Evolutionary conservation across 2,329 filamentous ascomycete species (phyloP), one percentile per base, ranked within the genome.

Genomic region (Alternaria infectoria): DNA sequence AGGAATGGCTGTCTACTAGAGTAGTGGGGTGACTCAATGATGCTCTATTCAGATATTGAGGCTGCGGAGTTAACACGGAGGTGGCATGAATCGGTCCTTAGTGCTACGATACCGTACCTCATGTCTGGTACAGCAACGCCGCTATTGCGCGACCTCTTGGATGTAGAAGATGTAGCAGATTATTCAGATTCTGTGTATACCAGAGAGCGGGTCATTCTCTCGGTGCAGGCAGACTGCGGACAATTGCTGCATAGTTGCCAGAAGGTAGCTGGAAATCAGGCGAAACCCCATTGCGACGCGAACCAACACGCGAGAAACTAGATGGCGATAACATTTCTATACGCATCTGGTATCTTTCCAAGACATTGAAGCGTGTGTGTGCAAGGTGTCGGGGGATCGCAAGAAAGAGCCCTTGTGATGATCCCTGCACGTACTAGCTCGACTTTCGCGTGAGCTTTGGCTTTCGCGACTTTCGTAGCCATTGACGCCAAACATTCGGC

Each of bases 401-500:
- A 40, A 52, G 49, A 59, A 62, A 54, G 56, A 21, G 54, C 25
- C 44, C 56, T 55, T 59, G 60, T 44, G 50, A 49, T 59, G 60
- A 62, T 62, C 60, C 60, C 60, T 62, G 60, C 60, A 62, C 52
- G 61, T 62, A 57, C 55, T 55, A 62, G 60, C 59, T 54, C 43
- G 54, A 54, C 67, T 67, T 62, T 64, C 60, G 62, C 64, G 69
- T 69, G 68, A 69, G 59, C 57, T 61, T 57, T 61, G 63, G 60
- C 49, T 61, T 61, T 61, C 64, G 65, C 67, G 64, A 68, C 66
- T 59, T 61, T 66, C 43, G 30, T 40, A 61, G 64, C 69, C 68
- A 64, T 64, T 59, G 57, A 69, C 64, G 51, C 59, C 72, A 74
- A 73, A 74, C 73, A 73, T 44, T 62, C 56, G 52, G 61, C 61